Evolutionary conservation across 2,329 filamentous ascomycete genomes (phyloP), one percentile per base, ranked within the genome.

Genomic region (Nigrograna mackinnonii): DNA sequence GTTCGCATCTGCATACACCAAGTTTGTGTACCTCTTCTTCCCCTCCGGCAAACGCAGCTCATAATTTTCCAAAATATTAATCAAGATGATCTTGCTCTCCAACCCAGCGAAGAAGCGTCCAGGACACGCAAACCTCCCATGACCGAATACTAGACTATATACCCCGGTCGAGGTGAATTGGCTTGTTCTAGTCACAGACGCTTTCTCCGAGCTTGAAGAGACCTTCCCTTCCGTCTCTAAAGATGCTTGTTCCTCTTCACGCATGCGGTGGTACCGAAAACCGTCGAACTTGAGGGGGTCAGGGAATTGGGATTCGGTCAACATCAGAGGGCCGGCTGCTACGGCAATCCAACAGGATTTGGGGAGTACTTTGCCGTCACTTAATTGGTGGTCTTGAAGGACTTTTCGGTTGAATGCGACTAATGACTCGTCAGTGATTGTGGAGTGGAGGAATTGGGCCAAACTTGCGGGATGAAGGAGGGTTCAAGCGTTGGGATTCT

Each of bases 241-340:
- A 17, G n/a, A 9, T 12, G 24, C 11, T 14, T 12, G 24, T 14
- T 28, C 24, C 16, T 33, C 13, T 11, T 22, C 5, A 12, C 24
- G 13, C 37, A 18, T 40, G 21, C 38, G 32, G 26, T 41, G 5
- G 33, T 31, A 41, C 18, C 39, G 22, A 34, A 45, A 45, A n/a
- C 43, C 43, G n/a, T 35, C 37, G 24, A 45, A 45, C 19, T 36
- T 33, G n/a, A 31, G 14, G 9, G 43, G 38, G 9, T 37, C 12
- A n/a, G 12, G 6, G 22, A 31, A 41, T 17, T 41, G 33, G 11
- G 20, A 22, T 18, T 16, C 6, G 12, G 30, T 24, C 7, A 20
- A 21, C 7, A 22, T n/a, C 31, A 45, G 22, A 6, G 43, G 37
- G 19, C 28, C 21, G 3, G 37, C 14, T 12, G 43, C 37, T 14